Base-by-base conservation (phyloP, 164 flowering plant genomes). In the Amborella trichopoda region DNA sequence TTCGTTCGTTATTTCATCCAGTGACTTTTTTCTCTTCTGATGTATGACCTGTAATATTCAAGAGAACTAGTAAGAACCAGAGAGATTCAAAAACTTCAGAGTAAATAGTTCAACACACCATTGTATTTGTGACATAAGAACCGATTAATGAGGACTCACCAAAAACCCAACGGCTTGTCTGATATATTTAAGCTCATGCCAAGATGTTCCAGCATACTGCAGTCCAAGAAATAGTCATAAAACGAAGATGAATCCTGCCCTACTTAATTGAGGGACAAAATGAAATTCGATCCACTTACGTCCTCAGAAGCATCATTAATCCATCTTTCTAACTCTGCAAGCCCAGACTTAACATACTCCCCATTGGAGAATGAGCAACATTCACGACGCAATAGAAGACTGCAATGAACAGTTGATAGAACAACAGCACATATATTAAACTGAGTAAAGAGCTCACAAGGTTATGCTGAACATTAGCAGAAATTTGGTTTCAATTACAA, bases 141-240 rank as follows among this genome's bases (percentile, higher is more conserved):
- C n/a, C n/a, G n/a, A n/a, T n/a, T n/a, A n/a, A n/a, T n/a, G n/a
- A n/a, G n/a, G n/a, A 6, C 3, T 23, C 88, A 88, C 99, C 96
- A 93, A 68, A 68, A 93, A 93, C 17, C 99, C 97, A 75, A 93
- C 99, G 53, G 97, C 99, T 70, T 93, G 99, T 59, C 95, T 71
- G 40, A 93, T 88, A 53, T 82, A 79, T 45, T 77, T 83, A 24
- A 93, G 75, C 68, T 93, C 93, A 30, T 88, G 91, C 96, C 95
- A 88, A 34, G 96, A 86, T 5, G 93, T 84, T 68, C 95, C 99
- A 67, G 91, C 89, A 81, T 62, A 88, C 99, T 88, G 55, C 60
- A 72, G 25, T 41, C 19, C n/a, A 33, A 22, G 17, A 38, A 50
- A 12, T 12, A 54, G 43, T 67, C 44, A 64, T 2, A 21, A 37